Conservation (phyloP, 1,284 basidiomycete species). For the Puccinia triticina region DNA sequence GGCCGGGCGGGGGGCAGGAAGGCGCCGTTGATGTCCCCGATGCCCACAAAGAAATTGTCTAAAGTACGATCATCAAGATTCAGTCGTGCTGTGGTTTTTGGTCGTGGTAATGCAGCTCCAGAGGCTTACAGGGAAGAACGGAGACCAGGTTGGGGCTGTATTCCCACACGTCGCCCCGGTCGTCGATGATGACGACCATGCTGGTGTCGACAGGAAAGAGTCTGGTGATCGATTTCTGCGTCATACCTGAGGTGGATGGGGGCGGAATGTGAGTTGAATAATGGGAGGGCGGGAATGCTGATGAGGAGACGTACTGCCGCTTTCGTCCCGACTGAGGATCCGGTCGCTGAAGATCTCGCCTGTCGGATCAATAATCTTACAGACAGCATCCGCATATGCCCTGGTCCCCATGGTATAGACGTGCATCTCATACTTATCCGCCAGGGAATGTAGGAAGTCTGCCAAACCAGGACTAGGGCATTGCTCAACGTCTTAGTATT, state of each 20-base stretch:
- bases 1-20: slow-evolving; percentile 69
- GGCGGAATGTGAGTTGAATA: neutral
- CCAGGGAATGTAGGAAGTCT: slow-evolving; percentile 73
- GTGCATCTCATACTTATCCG: slow-evolving; percentile 91
- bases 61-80: slow-evolving; percentile 40
- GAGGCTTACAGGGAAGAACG: slow-evolving; percentile 83
- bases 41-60: slow-evolving; percentile 99
- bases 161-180: slow-evolving; percentile 96
- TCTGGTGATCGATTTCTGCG: slow-evolving; percentile 84
- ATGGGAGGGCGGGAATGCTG: slow-evolving; percentile 36
- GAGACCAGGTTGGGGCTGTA: slow-evolving; percentile 90
- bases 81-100: slow-evolving; percentile 7
- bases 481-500: slow-evolving; percentile 41
- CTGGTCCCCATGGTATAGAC: slow-evolving; percentile 99
- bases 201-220: slow-evolving; percentile 94
- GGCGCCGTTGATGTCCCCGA: slow-evolving; percentile 94
- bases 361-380: slow-evolving; percentile 87
- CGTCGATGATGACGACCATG: slow-evolving; percentile 99
- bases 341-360: slow-evolving; percentile 82
- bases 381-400: slow-evolving; percentile 93
- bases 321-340: slow-evolving; percentile 90
- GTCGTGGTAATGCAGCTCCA: neutral
- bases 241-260: slow-evolving; percentile 68
- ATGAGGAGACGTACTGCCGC: slow-evolving; percentile 71
- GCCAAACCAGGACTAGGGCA: slow-evolving; percentile 76